Percentiles rank a stretch among this genome's conserved stretches.
Evolutionary conservation across 1,284 basidiomycete species (phyloP).

Genomic region (Athelia psychrophila): DNA sequence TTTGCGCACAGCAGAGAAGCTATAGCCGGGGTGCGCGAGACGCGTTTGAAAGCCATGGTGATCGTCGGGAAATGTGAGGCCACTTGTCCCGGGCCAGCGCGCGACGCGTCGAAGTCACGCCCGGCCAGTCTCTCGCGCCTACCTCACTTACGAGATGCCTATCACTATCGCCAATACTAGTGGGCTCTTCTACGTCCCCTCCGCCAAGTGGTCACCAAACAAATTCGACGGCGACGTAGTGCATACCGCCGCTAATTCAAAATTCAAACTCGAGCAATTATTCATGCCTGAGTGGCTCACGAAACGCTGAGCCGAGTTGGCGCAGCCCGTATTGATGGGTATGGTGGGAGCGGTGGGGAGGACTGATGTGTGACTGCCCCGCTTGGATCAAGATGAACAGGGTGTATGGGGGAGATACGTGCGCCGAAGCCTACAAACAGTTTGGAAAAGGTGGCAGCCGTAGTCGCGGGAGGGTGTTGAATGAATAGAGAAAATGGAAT

Average conservation of each 20-base stretch:
- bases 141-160: too few relatives aligned
- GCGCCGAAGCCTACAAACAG: constrained; percentile 44
- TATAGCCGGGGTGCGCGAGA: too few relatives aligned
- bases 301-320: constrained; percentile 44
- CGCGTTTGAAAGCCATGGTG: too few relatives aligned
- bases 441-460: constrained; percentile 43
- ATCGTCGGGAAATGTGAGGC: too few relatives aligned
- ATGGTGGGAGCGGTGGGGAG: constrained; percentile 50
- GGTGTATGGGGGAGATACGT: constrained; percentile 40
- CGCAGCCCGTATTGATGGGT: constrained; percentile 40
- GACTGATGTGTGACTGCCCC: constrained; percentile 49
- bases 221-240: constrained; percentile 19
- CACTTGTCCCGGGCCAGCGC: too few relatives aligned
- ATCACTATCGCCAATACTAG: too few relatives aligned
- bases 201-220: constrained; percentile 35
- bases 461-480: constrained; percentile 56
- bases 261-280: constrained; percentile 41
- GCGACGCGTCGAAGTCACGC: too few relatives aligned
- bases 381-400: constrained; percentile 51
- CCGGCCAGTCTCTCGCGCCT: too few relatives aligned
- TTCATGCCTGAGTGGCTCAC: constrained; percentile 68
- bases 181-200: too few relatives aligned
- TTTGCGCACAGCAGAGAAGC: constrained; percentile 10
- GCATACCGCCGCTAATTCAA: constrained; percentile 20
- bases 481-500: constrained; percentile 49